Base-by-base conservation (phyloP, 306 rosid genomes). In the Vigna trinervia region DNA sequence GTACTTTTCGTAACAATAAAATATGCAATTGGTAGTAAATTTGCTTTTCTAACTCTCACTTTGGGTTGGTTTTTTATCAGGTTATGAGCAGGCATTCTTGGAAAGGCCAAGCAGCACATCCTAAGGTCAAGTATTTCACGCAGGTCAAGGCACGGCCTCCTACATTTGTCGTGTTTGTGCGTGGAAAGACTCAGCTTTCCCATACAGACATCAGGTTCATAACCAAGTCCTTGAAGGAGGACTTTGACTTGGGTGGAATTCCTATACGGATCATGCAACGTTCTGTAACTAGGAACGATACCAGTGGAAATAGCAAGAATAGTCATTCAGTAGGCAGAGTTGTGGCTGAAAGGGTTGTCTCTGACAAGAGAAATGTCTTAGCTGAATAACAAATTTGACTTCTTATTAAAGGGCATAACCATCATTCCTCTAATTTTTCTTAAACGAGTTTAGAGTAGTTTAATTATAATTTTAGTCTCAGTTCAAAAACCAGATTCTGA, bases 31-130 rank as follows among this genome's bases (percentile, higher is more conserved):
- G 52, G 51, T 17, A 26, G 61, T 52, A 26, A 84, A 54, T 32
- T 65, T 73, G 78, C 54, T 56, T 43, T 60, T 22, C 41, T 6
- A 41, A 14, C 41, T 41, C 57, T 69, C 41, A 5, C 15, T 43
- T 38, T 10, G 13, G 34, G 4, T 26, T 1, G 69, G 72, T 58
- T 78, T 76, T 76, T 71, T 53, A 38, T 75, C 88, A 93, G 97
- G 96, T 94, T 77, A 92, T 95, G 96, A 89, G 98, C 88, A 86
- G 97, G 84, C 98, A 94, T 87, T 94, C 97, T 34, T 94, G 98
- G 98, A 94, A 90, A 85, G 96, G 92, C 84, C 96, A 89, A 86
- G 90, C 96, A 75, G 92, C 95, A 47, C 96, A 89, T 68, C 91
- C 98, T 1, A 92, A 92, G 88, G 82, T 90, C 11, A 92, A 95